Evolutionary conservation across 2,329 filamentous ascomycete genomes (phyloP), one percentile per base, ranked within the genome.

Genomic region (Tolypocladium nubicola): DNA sequence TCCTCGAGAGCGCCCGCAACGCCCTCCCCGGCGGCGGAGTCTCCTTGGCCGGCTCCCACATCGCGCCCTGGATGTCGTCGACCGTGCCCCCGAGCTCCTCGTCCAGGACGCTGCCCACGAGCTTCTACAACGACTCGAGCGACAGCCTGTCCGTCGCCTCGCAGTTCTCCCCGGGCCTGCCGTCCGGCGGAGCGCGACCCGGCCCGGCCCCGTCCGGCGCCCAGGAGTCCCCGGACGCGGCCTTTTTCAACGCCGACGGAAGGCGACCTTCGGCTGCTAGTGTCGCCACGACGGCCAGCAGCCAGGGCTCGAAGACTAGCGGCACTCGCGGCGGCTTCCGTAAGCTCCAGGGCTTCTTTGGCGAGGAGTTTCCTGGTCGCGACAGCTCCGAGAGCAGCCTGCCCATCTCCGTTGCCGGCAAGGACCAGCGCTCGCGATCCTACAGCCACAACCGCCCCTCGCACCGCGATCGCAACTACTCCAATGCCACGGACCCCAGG

Each of bases 281-380:
- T 71, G 85, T 92, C 61, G 66, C 71, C 56, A 91, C 88, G 16
- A 96, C 80, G 5, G 84, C 89, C 58, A 94, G 92, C 72, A 96
- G 93, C 67, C 83, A 89, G 62, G 89, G 89, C 39, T 96, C 93
- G 47, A 87, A 86, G 73, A 81, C 82, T 58, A 89, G 87, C 70
- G 77, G 85, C 61, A 86, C 84, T 60, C 79, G 87, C 59, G 84
- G 86, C 64, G 84, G 88, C 55, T 81, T 87, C 58, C 91, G 92
- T 72, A 94, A 93, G 73, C 78, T 96, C 61, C 89, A 94, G 68
- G 89, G 88, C 47, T 93, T 97, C 70, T 96, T 97, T 73, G 92
- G 93, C 52, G 93, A 97, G 65, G 92, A 96, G 68, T 90, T 89
- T 70, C 84, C 85, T 59, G 83, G 82, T 41, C 79, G 82, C 62